Conservation (phyloP, 1,284 basidiomycete species). For the Tausonia pullulans region DNA sequence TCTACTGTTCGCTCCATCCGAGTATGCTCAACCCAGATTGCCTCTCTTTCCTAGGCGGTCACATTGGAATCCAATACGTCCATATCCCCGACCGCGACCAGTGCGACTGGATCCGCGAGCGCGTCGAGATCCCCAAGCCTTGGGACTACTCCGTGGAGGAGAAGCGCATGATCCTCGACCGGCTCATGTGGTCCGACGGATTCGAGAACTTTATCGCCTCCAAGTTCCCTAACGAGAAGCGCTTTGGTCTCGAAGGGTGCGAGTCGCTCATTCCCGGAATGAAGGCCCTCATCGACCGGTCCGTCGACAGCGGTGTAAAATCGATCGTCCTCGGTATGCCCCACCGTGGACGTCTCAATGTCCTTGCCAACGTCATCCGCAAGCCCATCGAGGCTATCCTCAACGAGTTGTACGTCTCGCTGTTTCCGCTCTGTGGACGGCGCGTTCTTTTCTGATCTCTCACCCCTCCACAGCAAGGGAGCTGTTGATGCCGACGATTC, state of each 20-base stretch:
- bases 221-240: constrained; percentile 99
- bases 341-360: constrained; percentile 95
- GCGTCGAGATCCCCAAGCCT: constrained; percentile 91
- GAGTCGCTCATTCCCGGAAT: constrained; percentile 97
- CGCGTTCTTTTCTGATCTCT: constrained; percentile 94
- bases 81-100: constrained; percentile 98
- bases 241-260: constrained; percentile 97
- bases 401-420: constrained; percentile 75
- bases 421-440: constrained; percentile 66
- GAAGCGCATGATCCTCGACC: constrained; percentile 97
- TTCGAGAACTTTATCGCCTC: constrained; percentile 98
- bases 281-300: constrained; percentile 97
- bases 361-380: constrained; percentile 95
- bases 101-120: constrained; percentile 98
- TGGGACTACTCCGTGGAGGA: constrained; percentile 98
- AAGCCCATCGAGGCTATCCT: constrained; percentile 98
- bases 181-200: constrained; percentile 97
- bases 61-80: constrained; percentile 92
- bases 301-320: constrained; percentile 91
- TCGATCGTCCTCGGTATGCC: constrained; percentile 98
- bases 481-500: constrained; percentile 54
- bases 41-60: constrained; percentile 51
- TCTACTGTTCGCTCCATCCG: not conserved
- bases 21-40: not conserved
- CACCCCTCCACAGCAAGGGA: constrained; percentile 69